Evolutionary conservation across 805 yeast genomes (phyloP).

Genomic region (Pichia phayaonensis): DNA sequence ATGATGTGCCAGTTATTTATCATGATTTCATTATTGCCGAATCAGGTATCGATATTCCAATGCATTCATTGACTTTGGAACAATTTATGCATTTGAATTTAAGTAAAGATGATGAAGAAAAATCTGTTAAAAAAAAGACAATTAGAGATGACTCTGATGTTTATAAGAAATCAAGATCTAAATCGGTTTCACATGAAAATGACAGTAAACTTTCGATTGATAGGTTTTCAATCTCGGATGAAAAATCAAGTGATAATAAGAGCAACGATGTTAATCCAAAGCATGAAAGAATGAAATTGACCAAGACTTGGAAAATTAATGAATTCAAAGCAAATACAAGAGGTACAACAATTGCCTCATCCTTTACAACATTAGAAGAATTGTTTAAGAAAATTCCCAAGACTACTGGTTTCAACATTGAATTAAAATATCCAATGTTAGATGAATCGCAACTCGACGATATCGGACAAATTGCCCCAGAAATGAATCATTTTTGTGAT

Average conservation of each 20-base stretch:
- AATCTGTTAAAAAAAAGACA: constrained; percentile 10
- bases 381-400: constrained; percentile 74
- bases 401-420: constrained; percentile 88
- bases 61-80: constrained; percentile 86
- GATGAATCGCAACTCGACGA: constrained; percentile 87
- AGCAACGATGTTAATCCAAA: constrained; percentile 32
- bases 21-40: constrained; percentile 94
- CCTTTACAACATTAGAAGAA: constrained; percentile 83
- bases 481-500: constrained; percentile 82
- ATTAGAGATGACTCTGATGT: constrained; percentile 26
- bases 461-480: constrained; percentile 77
- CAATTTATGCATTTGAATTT: constrained; percentile 64
- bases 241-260: not conserved
- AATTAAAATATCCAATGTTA: constrained; percentile 90
- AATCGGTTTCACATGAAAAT: constrained; percentile 29
- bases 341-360: constrained; percentile 84
- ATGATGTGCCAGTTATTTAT: constrained; percentile 83
- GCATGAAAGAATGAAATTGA: constrained; percentile 66
- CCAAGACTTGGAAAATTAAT: constrained; percentile 80
- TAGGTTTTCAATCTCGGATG: not conserved
- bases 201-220: not conserved
- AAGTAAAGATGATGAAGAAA: constrained; percentile 12
- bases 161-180: constrained; percentile 24
- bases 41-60: constrained; percentile 91
- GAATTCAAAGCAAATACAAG: constrained; percentile 91